A percentile compares a stretch with the other conserved stretches of the same genome.
These are phyloP conservation scores for Fusarium coffeatum DNA, from an alignment of 2,329 filamentous ascomycete species.

Conservation along the genomic window DNA sequence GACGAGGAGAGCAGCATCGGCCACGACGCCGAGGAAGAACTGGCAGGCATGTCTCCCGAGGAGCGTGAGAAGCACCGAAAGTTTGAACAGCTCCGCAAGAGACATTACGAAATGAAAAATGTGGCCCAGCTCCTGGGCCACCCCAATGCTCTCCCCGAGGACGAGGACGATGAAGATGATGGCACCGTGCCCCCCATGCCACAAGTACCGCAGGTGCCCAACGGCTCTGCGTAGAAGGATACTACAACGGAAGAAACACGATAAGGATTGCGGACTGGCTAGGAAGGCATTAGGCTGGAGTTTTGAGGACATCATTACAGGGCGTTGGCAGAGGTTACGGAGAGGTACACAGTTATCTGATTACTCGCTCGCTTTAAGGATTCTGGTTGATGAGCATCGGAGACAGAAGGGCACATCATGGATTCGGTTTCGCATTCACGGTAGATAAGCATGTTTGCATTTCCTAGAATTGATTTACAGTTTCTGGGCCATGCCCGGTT, in stretches of 20 bases:
- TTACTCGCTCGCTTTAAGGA: slow-evolving; percentile 31
- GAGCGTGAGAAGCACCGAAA: slow-evolving; percentile 90
- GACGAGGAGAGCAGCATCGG: slow-evolving; percentile 69
- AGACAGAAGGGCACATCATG: slow-evolving; percentile 26
- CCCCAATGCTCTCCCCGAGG: slow-evolving; percentile 73
- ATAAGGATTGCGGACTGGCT: slow-evolving; percentile 16
- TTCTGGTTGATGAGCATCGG: slow-evolving; percentile 27
- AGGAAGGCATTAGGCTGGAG: slow-evolving; percentile 38
- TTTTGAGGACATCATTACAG: slow-evolving; percentile 46
- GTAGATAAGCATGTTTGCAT: slow-evolving; percentile 34
- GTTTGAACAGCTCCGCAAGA: slow-evolving; percentile 93
- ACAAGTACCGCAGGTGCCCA: slow-evolving; percentile 58
- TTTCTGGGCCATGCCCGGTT: slow-evolving; percentile 1
- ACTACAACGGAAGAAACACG: slow-evolving; percentile 11
- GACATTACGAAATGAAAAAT: slow-evolving; percentile 98
- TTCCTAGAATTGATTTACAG: slow-evolving; percentile 35
- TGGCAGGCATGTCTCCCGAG: slow-evolving; percentile 70
- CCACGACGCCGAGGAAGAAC: slow-evolving; percentile 68
- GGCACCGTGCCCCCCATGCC: slow-evolving; percentile 54
- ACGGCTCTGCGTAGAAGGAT: slow-evolving; percentile 49
- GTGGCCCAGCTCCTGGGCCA: slow-evolving; percentile 89
- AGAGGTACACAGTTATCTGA: slow-evolving; percentile 21
- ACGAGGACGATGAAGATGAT: slow-evolving; percentile 70
- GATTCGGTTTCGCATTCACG: slow-evolving; percentile 25
- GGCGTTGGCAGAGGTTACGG: slow-evolving; percentile 43